phyloP scores from a whole-genome alignment of 768 basidiomycete genomes.

The Hemileccinum impolitum region DNA sequence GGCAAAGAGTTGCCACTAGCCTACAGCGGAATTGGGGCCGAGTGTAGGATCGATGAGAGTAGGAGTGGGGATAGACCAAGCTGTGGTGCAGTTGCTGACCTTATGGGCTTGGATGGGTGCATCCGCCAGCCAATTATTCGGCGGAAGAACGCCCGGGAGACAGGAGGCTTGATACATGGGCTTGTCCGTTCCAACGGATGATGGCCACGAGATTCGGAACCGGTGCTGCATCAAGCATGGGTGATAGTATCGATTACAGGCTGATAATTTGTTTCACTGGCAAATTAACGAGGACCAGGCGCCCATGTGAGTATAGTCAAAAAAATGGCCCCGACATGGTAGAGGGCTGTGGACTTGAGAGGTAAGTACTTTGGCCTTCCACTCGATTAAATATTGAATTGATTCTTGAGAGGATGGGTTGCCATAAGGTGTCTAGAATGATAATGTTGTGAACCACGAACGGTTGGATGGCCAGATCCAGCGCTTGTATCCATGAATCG shows the following conservation, averaged over 20 bases:
- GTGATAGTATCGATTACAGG: conserved; percentile 6
- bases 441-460: not conserved
- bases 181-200: not conserved
- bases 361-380: not conserved
- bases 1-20: not conserved
- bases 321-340: conserved; percentile 6
- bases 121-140: not conserved
- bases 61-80: not conserved
- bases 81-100: not conserved
- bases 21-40: not conserved
- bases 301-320: no score
- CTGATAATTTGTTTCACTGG: conserved; percentile 9
- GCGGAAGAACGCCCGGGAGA: not conserved
- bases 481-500: conserved; percentile 1
- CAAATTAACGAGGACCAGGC: not conserved
- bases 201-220: not conserved
- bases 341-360: not conserved
- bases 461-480: conserved; percentile 5
- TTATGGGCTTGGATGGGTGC: not conserved
- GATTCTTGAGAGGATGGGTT: conserved; percentile 7
- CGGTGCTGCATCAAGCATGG: conserved; percentile 3
- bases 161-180: not conserved
- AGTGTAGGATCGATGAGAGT: not conserved
- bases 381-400: conserved; percentile 8
- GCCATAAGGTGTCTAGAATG: conserved; percentile 5